These are phyloP conservation scores for Ophiostoma ips DNA, from an alignment of 2,329 filamentous ascomycete species.

Conservation along the genomic window DNA sequence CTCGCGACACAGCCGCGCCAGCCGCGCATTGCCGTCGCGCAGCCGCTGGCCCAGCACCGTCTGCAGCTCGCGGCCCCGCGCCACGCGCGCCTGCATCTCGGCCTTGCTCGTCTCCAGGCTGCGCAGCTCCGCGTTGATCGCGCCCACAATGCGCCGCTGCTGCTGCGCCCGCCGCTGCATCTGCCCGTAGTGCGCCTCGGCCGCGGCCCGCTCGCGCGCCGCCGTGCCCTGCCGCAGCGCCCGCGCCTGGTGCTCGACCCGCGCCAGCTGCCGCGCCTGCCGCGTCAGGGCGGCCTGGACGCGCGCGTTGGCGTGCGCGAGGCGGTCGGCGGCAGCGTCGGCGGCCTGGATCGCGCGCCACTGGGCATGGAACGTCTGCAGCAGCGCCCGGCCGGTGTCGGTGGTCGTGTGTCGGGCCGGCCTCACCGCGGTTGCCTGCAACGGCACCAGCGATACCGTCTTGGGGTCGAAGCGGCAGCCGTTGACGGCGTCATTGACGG, in stretches of 20 bases:
- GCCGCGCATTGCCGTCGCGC: constrained; percentile 4
- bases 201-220: background rate
- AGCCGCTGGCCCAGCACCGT: constrained; percentile 4
- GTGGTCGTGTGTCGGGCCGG: background rate
- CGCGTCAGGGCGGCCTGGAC: background rate
- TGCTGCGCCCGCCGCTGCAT: background rate
- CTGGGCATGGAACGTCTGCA: constrained; percentile 3
- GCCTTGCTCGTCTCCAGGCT: constrained; percentile 5
- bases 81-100: constrained; percentile 5
- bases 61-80: constrained; percentile 3
- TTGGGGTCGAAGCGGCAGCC: constrained; percentile 6
- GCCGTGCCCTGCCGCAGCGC: background rate
- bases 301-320: constrained; percentile 5
- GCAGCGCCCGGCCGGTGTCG: background rate
- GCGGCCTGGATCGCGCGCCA: constrained; percentile 1
- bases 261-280: constrained; percentile 1
- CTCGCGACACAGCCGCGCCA: constrained; percentile 5
- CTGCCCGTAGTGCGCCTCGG: constrained; percentile 1
- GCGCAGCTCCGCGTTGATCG: constrained; percentile 15
- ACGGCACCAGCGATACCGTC: background rate
- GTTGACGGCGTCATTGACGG: constrained; percentile 12
- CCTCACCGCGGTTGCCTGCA: background rate
- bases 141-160: background rate
- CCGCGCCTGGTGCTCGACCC: background rate
- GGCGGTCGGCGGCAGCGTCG: background rate